Conservation (phyloP, 768 basidiomycete genomes). For the Myochromella boudieri region DNA sequence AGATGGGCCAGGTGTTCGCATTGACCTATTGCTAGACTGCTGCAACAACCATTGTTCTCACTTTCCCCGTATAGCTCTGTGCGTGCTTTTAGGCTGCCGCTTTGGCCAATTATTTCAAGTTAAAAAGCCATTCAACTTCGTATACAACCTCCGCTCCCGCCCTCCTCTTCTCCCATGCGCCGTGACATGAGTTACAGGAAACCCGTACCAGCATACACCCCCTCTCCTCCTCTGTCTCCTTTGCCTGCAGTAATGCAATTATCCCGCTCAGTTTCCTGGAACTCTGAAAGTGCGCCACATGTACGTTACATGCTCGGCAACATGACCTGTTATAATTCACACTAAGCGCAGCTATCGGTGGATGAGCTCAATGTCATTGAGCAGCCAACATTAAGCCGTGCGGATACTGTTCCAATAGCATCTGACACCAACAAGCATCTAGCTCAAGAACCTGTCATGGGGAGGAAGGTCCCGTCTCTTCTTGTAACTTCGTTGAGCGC, state of each 20-base stretch:
- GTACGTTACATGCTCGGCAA: no score
- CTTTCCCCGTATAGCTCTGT: slow-evolving; percentile 4
- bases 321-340: not conserved
- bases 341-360: slow-evolving; percentile 25
- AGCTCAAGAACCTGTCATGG: not conserved
- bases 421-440: slow-evolving; percentile 1
- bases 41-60: not conserved
- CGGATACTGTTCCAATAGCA: slow-evolving; percentile 2
- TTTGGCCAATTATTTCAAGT: slow-evolving; percentile 5
- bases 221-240: slow-evolving; percentile 55
- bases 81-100: slow-evolving; percentile 3
- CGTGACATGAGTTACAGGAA: slow-evolving; percentile 66
- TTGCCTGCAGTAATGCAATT: slow-evolving; percentile 9
- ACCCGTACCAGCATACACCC: slow-evolving; percentile 66
- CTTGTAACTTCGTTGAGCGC: slow-evolving; percentile 2
- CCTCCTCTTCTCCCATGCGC: slow-evolving; percentile 23
- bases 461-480: slow-evolving; percentile 5
- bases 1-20: not conserved
- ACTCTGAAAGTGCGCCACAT: slow-evolving; percentile 9
- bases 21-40: not conserved
- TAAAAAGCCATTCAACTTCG: slow-evolving; percentile 2
- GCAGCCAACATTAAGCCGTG: slow-evolving; percentile 11
- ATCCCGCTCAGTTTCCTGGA: slow-evolving; percentile 11
- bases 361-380: slow-evolving; percentile 34
- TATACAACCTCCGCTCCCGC: not conserved